Evolutionary conservation across 2,329 filamentous ascomycete genomes (phyloP), one percentile per base, ranked within the genome.

Genomic region (Colletotrichum sojae): DNA sequence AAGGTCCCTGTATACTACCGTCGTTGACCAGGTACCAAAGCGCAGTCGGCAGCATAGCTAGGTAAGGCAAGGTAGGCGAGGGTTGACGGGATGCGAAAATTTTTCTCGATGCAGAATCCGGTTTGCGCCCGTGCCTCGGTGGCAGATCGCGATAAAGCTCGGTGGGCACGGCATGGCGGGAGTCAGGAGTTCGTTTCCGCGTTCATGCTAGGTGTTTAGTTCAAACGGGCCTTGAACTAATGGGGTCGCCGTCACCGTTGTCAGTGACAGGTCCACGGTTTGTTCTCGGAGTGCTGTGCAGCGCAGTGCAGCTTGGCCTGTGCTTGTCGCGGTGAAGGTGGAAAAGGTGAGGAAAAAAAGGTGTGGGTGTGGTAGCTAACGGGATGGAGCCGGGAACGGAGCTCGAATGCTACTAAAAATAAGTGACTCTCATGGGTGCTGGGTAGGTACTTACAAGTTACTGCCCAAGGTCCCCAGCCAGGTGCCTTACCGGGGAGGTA

Each of bases 201-300:
- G 31, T 54, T 51, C 66, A 60, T 59, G 55, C 66, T 58, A 25
- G 49, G 22, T 36, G 27, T 20, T 52, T 60, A 65, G 49, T 20
- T 61, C 62, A 66, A 66, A 69, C 55, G 51, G 57, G 20, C 43
- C 55, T 69, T 69, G 55, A 54, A 66, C 66, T 51, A 69, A 69
- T 66, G 66, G 66, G 66, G 66, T 66, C 31, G 39, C 66, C 66
- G 66, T 31, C 18, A 40, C 66, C 62, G 66, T 68, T 48, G 46
- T 39, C 58, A 36, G 31, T 10, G 27, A 31, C 27, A 36, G 31
- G 8, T 9, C 31, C 31, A 36, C 22, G 22, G 49, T 36, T 49
- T 56, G 58, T 8, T 45, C 45, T 49, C 18, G 31, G 31, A 36
- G 31, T 36, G 31, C 31, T 36, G 31, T 36, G 31, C 31, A 36